phyloP scores from a whole-genome alignment of 1,284 basidiomycete species.

The Fomitopsis pinicola region DNA sequence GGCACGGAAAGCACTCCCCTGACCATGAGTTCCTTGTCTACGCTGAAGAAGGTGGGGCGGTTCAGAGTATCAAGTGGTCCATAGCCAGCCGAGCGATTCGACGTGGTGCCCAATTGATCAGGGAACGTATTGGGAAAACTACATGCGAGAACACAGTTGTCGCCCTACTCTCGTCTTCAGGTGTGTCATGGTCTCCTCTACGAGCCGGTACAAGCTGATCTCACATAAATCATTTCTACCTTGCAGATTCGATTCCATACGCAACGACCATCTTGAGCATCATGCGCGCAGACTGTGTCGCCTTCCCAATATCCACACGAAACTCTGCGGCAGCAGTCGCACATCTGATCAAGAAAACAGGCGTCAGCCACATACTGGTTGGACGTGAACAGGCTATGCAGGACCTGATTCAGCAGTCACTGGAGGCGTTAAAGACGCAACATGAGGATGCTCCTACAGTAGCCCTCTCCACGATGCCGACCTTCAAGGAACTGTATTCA shows the following conservation, averaged over 20 bases:
- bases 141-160: neutral
- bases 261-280: conserved; percentile 22
- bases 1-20: conserved; percentile 28
- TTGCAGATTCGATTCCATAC: conserved; percentile 28
- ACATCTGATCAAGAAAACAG: conserved; percentile 28
- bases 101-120: neutral
- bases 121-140: neutral
- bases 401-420: conserved; percentile 10
- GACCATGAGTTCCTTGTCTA: conserved; percentile 32
- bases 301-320: conserved; percentile 34
- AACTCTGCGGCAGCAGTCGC: conserved; percentile 33
- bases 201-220: conserved; percentile 1
- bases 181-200: neutral
- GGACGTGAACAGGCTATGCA: conserved; percentile 21
- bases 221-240: neutral
- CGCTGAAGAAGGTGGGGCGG: conserved; percentile 13
- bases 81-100: conserved; percentile 17
- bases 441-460: neutral
- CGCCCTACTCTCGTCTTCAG: neutral
- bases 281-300: conserved; percentile 19
- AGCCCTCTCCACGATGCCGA: neutral
- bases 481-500: conserved; percentile 1
- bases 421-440: neutral
- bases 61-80: conserved; percentile 21
- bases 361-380: conserved; percentile 23